Percentiles rank a stretch among this genome's conserved stretches.
phyloP scores from a whole-genome alignment of 2,329 filamentous ascomycete species.

The Penicillium rolfsii region DNA sequence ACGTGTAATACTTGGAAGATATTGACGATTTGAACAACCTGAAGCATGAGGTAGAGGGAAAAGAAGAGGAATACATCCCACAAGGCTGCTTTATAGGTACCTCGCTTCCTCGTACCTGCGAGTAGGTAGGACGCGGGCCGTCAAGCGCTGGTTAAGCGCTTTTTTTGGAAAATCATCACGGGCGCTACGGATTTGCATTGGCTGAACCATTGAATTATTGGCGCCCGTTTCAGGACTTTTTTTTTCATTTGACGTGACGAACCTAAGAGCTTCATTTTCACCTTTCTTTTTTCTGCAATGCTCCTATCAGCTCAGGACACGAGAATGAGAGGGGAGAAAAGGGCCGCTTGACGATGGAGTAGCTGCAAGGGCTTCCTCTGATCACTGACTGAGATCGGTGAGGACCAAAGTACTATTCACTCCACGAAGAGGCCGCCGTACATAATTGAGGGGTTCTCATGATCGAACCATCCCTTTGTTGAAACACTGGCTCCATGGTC shows the following conservation, averaged over 20 bases:
- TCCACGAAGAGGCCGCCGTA: neutral
- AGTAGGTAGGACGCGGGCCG: neutral
- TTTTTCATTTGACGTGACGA: neutral
- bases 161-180: slow-evolving; percentile 16
- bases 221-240: slow-evolving; percentile 5
- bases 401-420: neutral
- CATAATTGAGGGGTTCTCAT: neutral
- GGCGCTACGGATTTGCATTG: slow-evolving; percentile 33
- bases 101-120: neutral
- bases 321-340: neutral
- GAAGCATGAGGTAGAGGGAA: neutral
- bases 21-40: neutral
- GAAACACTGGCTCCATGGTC: neutral
- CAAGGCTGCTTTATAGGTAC: neutral
- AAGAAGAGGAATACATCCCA: neutral
- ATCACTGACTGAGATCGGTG: neutral
- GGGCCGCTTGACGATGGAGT: neutral
- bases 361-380: neutral
- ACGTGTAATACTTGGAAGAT: neutral
- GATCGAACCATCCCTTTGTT: neutral
- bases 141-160: slow-evolving; percentile 9
- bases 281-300: neutral
- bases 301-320: neutral
- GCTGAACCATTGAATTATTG: slow-evolving; percentile 19
- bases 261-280: neutral